phyloP scores from a whole-genome alignment of 202 grass and related monocot genomes.

The Setaria italica region DNA sequence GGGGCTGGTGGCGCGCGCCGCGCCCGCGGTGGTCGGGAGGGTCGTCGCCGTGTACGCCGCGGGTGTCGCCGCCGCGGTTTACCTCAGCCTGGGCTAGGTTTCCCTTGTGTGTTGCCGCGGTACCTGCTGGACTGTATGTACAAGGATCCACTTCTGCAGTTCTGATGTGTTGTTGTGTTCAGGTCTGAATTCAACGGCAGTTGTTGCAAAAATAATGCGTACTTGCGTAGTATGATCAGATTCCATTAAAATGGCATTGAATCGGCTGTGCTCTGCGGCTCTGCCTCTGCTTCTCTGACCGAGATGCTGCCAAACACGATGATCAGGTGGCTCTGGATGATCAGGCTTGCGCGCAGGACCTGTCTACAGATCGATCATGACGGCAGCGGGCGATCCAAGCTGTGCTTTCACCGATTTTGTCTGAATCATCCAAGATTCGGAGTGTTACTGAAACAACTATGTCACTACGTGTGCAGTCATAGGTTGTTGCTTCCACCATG shows the following conservation, averaged over 20 bases:
- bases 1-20: conserved; percentile 46
- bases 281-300: not conserved
- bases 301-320: not conserved
- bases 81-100: conserved; percentile 67
- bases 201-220: not conserved
- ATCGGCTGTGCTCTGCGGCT: not conserved
- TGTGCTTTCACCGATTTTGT: no score
- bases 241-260: not conserved
- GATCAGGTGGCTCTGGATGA: not conserved
- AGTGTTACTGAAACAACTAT: not conserved
- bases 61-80: conserved; percentile 66
- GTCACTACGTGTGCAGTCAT: not conserved
- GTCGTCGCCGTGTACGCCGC: conserved; percentile 64
- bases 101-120: not conserved
- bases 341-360: no score
- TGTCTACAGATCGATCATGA: no score
- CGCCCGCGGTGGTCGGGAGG: conserved; percentile 51
- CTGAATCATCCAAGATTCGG: no score
- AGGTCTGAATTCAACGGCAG: not conserved
- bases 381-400: no score
- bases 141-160: not conserved
- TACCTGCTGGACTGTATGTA: not conserved
- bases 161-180: not conserved
- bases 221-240: not conserved
- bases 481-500: not conserved